A percentile compares a stretch with the other conserved stretches of the same genome.
phyloP scores from a whole-genome alignment of 371 early-diverging fungal species.

The Mucor irregularis region DNA sequence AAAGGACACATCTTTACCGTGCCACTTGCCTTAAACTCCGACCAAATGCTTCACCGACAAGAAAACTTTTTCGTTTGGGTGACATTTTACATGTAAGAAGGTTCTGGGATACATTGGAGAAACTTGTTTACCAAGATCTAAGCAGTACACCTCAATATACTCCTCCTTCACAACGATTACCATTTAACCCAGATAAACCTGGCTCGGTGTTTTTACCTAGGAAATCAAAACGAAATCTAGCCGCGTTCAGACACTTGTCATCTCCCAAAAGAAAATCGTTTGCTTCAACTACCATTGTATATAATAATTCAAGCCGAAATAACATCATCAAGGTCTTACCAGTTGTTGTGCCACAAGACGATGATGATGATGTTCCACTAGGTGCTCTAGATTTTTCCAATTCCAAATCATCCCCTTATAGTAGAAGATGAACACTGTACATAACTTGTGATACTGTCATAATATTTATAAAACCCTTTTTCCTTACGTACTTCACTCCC shows the following conservation, averaged over 20 bases:
- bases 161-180: conserved; percentile 11
- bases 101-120: conserved; percentile 21
- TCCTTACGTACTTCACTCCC: no score
- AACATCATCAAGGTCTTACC: neutral
- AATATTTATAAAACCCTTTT: no score
- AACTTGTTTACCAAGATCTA: conserved; percentile 4
- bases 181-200: conserved; percentile 19
- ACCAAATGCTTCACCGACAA: neutral
- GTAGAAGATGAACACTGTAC: no score
- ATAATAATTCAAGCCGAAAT: conserved; percentile 1
- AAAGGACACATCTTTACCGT: conserved; percentile 4
- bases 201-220: conserved; percentile 9
- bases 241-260: neutral
- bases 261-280: conserved; percentile 2
- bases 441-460: no score
- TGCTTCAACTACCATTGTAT: conserved; percentile 19
- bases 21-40: conserved; percentile 18
- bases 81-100: conserved; percentile 18
- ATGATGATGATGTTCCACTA: conserved; percentile 24
- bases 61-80: conserved; percentile 3
- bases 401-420: neutral
- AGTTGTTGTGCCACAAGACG: neutral
- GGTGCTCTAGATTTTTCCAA: conserved; percentile 6
- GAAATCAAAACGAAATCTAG: neutral
- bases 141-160: conserved; percentile 1